Conservation (phyloP, 371 early-diverging fungal genomes). For the Chytridiales sp. region DNA sequence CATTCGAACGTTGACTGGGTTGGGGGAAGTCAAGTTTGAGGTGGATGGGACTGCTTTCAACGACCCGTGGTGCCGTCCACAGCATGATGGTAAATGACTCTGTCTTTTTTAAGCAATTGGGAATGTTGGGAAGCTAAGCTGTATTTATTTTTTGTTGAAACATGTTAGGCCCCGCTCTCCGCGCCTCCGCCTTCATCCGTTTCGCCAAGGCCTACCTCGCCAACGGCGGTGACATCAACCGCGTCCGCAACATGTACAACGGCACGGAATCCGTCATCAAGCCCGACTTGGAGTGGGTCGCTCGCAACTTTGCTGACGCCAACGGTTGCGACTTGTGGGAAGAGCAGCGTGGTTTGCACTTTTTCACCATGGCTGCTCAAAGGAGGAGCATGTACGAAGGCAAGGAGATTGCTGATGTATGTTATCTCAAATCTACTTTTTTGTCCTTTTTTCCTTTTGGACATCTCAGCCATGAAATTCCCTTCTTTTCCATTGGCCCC, state of each 20-base stretch:
- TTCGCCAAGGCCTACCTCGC: slow-evolving; percentile 40
- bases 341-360: slow-evolving; percentile 62
- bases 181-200: slow-evolving; percentile 54
- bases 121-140: too few species aligned
- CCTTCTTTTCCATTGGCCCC: too few species aligned
- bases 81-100: slow-evolving; percentile 79
- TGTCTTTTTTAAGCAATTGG: too few species aligned
- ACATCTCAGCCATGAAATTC: too few species aligned
- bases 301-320: slow-evolving; percentile 37
- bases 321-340: slow-evolving; percentile 68
- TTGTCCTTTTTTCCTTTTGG: too few species aligned
- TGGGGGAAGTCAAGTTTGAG: slow-evolving; percentile 77
- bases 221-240: not conserved
- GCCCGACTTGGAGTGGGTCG: slow-evolving; percentile 63
- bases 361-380: slow-evolving; percentile 68
- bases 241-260: slow-evolving; percentile 26
- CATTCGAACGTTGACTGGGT: slow-evolving; percentile 31
- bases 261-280: slow-evolving; percentile 19
- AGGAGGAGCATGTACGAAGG: not conserved
- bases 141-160: too few species aligned
- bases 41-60: slow-evolving; percentile 58
- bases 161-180: slow-evolving; percentile 70
- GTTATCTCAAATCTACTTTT: too few species aligned
- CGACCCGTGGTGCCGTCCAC: slow-evolving; percentile 65
- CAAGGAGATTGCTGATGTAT: not conserved